A percentile compares a stretch with the other conserved stretches of the same genome.
phyloP scores from a whole-genome alignment of 1,284 basidiomycete genomes.

The Ustilago tritici region DNA sequence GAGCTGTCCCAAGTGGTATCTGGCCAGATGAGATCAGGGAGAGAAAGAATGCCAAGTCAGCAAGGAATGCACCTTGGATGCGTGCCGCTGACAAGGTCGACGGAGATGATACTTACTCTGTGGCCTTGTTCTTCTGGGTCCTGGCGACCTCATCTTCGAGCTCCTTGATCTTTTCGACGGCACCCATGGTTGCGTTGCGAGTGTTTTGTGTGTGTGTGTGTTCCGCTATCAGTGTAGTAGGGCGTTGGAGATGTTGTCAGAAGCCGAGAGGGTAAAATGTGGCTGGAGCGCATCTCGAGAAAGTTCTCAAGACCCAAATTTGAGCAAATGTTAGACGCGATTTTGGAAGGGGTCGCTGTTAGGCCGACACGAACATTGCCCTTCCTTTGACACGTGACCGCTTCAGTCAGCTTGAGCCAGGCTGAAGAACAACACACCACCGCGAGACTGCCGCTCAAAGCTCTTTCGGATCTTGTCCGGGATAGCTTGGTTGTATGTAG shows the following conservation, averaged over 20 bases:
- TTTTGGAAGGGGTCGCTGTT: too few species aligned
- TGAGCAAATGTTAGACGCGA: not conserved
- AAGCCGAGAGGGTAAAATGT: conserved; percentile 7
- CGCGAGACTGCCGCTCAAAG: too few species aligned
- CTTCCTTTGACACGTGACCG: not conserved
- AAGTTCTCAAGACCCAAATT: not conserved
- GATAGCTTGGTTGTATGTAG: too few species aligned
- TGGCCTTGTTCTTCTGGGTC: conserved; percentile 72
- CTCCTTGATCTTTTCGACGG: conserved; percentile 82
- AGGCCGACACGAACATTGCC: too few species aligned
- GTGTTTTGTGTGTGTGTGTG: not conserved
- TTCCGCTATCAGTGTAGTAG: not conserved
- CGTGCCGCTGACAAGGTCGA: not conserved
- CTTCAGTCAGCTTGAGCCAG: not conserved
- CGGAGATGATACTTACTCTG: conserved; percentile 49
- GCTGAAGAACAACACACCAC: too few species aligned
- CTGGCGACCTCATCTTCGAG: conserved; percentile 94
- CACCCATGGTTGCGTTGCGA: conserved; percentile 55
- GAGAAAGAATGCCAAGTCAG: not conserved
- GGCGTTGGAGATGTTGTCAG: not conserved
- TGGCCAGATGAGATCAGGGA: conserved; percentile 1
- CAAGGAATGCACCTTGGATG: not conserved
- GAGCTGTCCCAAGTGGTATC: conserved; percentile 65
- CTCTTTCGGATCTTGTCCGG: too few species aligned
- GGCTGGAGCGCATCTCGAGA: conserved; percentile 6